phyloP scores from a whole-genome alignment of 768 basidiomycete genomes.

The Cystobasidium tubakii region DNA sequence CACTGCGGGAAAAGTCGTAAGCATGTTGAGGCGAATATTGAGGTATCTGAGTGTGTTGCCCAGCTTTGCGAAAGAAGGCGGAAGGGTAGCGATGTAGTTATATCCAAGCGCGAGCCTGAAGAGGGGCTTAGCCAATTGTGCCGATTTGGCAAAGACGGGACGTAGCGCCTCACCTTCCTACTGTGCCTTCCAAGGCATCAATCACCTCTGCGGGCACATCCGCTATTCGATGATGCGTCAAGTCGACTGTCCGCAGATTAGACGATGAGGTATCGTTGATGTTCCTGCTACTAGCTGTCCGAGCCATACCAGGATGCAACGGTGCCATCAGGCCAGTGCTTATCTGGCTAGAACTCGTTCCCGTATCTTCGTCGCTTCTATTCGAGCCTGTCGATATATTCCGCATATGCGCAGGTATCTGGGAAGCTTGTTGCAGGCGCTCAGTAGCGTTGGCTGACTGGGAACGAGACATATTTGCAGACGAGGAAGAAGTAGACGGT shows the following conservation, averaged over 20 bases:
- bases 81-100: conserved; percentile 73
- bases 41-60: conserved; percentile 68
- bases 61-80: conserved; percentile 65
- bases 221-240: conserved; percentile 70
- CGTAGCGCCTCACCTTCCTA: conserved; percentile 52
- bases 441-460: conserved; percentile 27
- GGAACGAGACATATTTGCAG: conserved; percentile 16
- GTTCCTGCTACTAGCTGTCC: conserved; percentile 25
- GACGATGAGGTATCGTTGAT: conserved; percentile 7
- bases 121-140: conserved; percentile 49
- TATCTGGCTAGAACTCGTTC: background rate
- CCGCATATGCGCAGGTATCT: conserved; percentile 5
- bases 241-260: conserved; percentile 63
- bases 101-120: conserved; percentile 74
- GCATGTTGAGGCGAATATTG: conserved; percentile 76
- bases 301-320: conserved; percentile 13
- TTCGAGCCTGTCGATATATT: conserved; percentile 27
- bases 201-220: conserved; percentile 71
- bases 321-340: background rate
- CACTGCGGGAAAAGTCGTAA: conserved; percentile 76
- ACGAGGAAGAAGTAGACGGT: background rate
- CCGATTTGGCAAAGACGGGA: conserved; percentile 56
- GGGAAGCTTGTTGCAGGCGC: conserved; percentile 9
- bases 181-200: conserved; percentile 66
- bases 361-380: conserved; percentile 15